These are phyloP conservation scores for Calocybe indica DNA, from an alignment of 768 basidiomycete genomes.

Conservation along the genomic window DNA sequence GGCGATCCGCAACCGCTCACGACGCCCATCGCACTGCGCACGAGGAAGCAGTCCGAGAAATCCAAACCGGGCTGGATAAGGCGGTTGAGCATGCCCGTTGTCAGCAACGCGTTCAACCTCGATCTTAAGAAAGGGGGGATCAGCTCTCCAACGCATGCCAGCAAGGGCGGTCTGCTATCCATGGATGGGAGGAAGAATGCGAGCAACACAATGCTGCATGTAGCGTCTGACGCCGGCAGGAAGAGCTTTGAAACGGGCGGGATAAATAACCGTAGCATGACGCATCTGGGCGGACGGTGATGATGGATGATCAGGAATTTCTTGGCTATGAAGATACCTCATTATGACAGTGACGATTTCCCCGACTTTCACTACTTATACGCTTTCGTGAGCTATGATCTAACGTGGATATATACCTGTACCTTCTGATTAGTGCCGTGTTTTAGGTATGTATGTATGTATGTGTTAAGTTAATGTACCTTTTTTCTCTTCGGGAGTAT, in stretches of 20 bases:
- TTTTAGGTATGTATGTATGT: too few relatives aligned
- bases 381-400: too few relatives aligned
- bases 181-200: conserved; percentile 46
- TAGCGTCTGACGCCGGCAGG: conserved; percentile 38
- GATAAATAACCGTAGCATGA: conserved; percentile 44
- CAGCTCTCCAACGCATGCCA: not conserved
- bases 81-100: conserved; percentile 65
- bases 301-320: conserved; percentile 9
- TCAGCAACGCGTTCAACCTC: conserved; percentile 49
- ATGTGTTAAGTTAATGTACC: too few relatives aligned
- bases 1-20: conserved; percentile 19
- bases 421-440: too few relatives aligned
- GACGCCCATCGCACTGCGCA: conserved; percentile 34
- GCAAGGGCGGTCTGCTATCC: conserved; percentile 28
- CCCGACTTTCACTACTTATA: too few relatives aligned
- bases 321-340: too few relatives aligned
- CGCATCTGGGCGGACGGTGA: conserved; percentile 39
- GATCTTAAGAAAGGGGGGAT: conserved; percentile 42
- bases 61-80: conserved; percentile 67
- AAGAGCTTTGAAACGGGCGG: conserved; percentile 37
- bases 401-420: too few relatives aligned
- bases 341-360: too few relatives aligned
- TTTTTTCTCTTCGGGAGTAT: too few relatives aligned
- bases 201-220: conserved; percentile 24
- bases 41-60: conserved; percentile 46